Conservation (phyloP, 148 eudicot species). For the Amaranthus cruentus region DNA sequence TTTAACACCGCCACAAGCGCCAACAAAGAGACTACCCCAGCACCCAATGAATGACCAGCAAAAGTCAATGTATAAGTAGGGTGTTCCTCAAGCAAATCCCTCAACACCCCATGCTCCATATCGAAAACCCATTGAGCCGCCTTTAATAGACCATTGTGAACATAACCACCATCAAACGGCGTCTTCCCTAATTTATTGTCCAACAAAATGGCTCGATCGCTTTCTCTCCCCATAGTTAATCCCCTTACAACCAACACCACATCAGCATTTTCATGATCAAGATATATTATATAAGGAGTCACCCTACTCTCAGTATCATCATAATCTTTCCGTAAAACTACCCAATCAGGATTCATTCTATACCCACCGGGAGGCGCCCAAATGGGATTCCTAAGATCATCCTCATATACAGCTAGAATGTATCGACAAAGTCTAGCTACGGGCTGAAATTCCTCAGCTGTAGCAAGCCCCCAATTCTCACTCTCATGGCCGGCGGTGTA, state of each 20-base stretch:
- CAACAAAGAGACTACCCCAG: conserved; percentile 77
- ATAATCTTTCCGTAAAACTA: conserved; percentile 51
- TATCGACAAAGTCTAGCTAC: conserved; percentile 72
- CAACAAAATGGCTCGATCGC: conserved; percentile 67
- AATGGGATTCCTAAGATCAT: conserved; percentile 74
- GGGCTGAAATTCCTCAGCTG: conserved; percentile 68
- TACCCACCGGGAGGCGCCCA: conserved; percentile 96
- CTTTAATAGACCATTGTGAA: conserved; percentile 80
- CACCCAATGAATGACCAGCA: conserved; percentile 93
- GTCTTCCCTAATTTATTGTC: conserved; percentile 84
- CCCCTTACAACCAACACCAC: conserved; percentile 78
- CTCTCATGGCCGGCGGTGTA: conserved; percentile 85
- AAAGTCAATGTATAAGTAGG: conserved; percentile 76
- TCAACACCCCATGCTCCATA: conserved; percentile 52
- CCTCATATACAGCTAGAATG: conserved; percentile 71
- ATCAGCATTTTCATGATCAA: conserved; percentile 74
- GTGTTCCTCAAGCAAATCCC: conserved; percentile 56
- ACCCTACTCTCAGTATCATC: conserved; percentile 59
- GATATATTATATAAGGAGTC: conserved; percentile 75
- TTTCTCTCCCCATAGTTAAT: conserved; percentile 72
- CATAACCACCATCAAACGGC: conserved; percentile 83
- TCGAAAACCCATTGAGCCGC: conserved; percentile 81
- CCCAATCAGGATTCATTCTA: conserved; percentile 77
- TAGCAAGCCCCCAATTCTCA: conserved; percentile 77
- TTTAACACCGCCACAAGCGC: conserved; percentile 62